Evolutionary conservation across 768 basidiomycete genomes (phyloP), one percentile per base, ranked within the genome.

Genomic region (Pholiota conissans): DNA sequence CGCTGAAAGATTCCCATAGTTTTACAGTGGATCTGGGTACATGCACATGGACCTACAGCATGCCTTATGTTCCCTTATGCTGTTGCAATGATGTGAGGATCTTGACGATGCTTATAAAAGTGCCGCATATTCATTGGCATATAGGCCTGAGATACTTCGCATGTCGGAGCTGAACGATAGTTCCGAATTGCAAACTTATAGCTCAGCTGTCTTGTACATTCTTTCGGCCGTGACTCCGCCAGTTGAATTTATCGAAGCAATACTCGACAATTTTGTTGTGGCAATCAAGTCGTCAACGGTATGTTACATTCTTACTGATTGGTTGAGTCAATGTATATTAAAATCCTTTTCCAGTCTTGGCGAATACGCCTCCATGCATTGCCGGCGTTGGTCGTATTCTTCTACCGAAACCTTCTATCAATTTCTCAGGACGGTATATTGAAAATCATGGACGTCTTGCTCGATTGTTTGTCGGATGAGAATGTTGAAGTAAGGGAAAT

Each of bases 401-500:
- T 93, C 78, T 95, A 94, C 72, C 84, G 93, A 47, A 94, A 95
- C 68, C 80, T 95, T 55, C 73, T 93, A 58, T 83, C 86, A 54
- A 84, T 95, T 48, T 84, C 91, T 34, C 80, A 86, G 48, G 73
- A 79, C 18, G 84, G 84, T 34, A 81, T 91, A 46, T 78, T 82
- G 27, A 84, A 80, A 64, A 84, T 93, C 59, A 87, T 94, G 85
- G 91, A 93, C 58, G 85, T 91, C 28, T 76, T 95, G 52, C 78
- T 93, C 14, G 87, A 89, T 54, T 95, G 94, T 70, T 74, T 97
- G 52, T 79, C 84, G 9, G 94, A 97, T 69, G 91, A 93, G 69
- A 95, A 95, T 65, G 87, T 94, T 42, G 94, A 97, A 73, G 94
- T 97, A 37, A 83, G 94, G 61, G 91, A 93, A 70, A 94, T 91